Evolutionary conservation across 768 basidiomycete genomes (phyloP), one percentile per base, ranked within the genome.

Genomic region (Cubamyces lactineus): DNA sequence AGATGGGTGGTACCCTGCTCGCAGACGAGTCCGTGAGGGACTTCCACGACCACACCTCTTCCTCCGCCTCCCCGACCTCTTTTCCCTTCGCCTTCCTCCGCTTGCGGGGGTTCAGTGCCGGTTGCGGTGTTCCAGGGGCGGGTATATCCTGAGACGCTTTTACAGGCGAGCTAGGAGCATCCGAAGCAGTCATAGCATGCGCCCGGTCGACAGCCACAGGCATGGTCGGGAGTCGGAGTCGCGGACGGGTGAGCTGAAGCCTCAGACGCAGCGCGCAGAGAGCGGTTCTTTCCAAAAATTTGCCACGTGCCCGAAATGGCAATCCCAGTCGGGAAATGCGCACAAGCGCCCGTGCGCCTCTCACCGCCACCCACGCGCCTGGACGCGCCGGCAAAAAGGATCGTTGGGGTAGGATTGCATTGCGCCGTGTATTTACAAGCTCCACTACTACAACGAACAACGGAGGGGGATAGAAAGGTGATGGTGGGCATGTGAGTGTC

Each of bases 1-100:
- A 94, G 64, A 94, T 76, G 40, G 92, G 88, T 5, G 91, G 83
- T 41, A 82, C 80, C 63, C 77, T 82, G 66, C 82, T 89, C 46
- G 84, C 81, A 54, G 80, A 81, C 11, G 86, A 80, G 74, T 92
- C 89, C 41, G 90, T 85, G 59, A 94, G 78, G 50, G 84, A 80
- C 59, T 81, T 79, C 91, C 91, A 93, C 55, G 83, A 75, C 89
- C 88, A 89, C 62, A 62, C 58, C 46, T 64, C 59, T 41, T 67
- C 68, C 59, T 67, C 65, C 17, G 56, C 60, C 30, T 66, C 65
- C 62, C 58, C 70, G 38, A 59, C 49, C 61, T 71, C 72, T 59
- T 73, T 84, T 61, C 75, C 80, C 73, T 85, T 84, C 63, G 73
- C 77, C 68, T 84, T 83, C 64, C 77, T 80, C 62, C 80, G 66